Percentiles rank a stretch among this genome's conserved stretches.
Evolutionary conservation across 2,329 filamentous ascomycete genomes (phyloP).

Genomic region (Fonsecaea multimorphosa): DNA sequence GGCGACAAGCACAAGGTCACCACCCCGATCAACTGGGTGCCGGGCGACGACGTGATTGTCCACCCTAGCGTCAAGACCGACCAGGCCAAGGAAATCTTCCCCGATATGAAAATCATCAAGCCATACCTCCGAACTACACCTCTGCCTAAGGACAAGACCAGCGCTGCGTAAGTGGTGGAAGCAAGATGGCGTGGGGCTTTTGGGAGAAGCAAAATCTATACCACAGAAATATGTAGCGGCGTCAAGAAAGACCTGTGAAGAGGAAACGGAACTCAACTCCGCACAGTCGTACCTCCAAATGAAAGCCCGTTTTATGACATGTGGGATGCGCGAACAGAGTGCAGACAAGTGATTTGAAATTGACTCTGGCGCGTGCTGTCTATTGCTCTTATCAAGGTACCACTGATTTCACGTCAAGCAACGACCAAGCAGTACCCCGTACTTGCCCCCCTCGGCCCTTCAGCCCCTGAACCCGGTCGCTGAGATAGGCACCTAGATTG

Average conservation of each 20-base stretch:
- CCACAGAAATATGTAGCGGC: not conserved
- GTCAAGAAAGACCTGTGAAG: not conserved
- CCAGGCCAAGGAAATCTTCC: constrained; percentile 64
- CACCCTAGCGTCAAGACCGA: constrained; percentile 65
- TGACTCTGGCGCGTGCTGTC: not conserved
- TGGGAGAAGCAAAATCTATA: constrained; percentile 1
- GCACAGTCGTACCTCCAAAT: not conserved
- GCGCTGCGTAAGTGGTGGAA: constrained; percentile 43
- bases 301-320: not conserved
- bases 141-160: constrained; percentile 64
- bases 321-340: not conserved
- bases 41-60: constrained; percentile 66
- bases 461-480: constrained; percentile 2
- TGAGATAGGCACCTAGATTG: not conserved
- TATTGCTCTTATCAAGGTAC: not conserved
- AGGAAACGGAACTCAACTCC: not conserved
- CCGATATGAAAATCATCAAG: constrained; percentile 66
- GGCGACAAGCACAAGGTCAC: constrained; percentile 66
- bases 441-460: not conserved
- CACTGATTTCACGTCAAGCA: not conserved
- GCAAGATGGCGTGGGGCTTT: not conserved
- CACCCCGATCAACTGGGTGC: constrained; percentile 68
- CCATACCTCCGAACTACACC: constrained; percentile 67
- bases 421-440: not conserved
- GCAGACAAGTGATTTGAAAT: not conserved